Conservation (phyloP, 176 grass and related monocot genomes). For the Alloteropsis semialata region DNA sequence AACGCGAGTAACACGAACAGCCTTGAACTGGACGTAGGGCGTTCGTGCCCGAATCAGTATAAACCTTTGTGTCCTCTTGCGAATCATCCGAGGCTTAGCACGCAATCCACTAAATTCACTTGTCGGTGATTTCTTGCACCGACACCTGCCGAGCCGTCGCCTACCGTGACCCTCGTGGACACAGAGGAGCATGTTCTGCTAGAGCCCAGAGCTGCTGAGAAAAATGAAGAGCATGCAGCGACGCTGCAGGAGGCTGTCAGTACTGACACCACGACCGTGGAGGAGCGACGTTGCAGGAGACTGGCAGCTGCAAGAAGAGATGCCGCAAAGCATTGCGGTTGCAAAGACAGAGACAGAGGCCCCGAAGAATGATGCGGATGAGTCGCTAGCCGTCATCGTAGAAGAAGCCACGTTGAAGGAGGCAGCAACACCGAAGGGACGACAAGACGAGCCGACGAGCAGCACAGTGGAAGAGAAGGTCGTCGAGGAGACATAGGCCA, state of each 20-base stretch:
- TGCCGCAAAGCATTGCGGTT: neutral
- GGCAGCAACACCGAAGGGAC: neutral
- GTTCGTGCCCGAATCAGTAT: no score
- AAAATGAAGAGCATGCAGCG: neutral
- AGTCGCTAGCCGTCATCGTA: neutral
- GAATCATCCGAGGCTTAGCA: no score
- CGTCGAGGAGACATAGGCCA: neutral
- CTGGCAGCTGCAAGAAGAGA: no score
- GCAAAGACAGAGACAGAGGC: neutral
- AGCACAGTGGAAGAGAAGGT: constrained; percentile 17
- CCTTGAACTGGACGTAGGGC: no score
- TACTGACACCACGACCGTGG: neutral
- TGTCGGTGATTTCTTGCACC: no score
- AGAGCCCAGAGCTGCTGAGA: no score
- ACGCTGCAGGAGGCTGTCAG: neutral
- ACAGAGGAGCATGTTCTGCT: neutral
- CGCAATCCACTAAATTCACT: no score
- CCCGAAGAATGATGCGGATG: neutral
- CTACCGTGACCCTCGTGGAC: constrained; percentile 12
- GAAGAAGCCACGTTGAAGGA: constrained; percentile 2
- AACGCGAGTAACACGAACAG: no score
- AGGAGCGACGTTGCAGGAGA: neutral
- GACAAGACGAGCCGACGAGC: neutral
- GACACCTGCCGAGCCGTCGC: constrained; percentile 7
- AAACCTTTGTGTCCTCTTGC: no score